Conservation (phyloP, 2,329 filamentous ascomycete species). For the Periconia sp. region DNA sequence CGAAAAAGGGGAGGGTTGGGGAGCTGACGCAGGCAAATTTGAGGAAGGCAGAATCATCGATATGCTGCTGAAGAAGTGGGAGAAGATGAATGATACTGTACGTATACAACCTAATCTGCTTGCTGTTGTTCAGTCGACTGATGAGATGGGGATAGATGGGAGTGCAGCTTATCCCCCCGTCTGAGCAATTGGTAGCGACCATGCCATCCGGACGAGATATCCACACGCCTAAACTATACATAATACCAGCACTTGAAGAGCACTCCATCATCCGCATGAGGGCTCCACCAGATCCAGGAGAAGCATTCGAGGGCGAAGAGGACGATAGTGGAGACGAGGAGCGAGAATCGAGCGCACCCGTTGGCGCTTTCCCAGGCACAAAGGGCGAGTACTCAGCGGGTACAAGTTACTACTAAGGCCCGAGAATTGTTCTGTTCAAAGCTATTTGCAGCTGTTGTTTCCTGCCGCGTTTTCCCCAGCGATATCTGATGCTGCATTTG, state of each 20-base stretch:
- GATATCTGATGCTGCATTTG: too few relatives aligned
- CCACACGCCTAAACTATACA: slow-evolving; percentile 69
- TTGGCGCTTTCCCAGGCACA: slow-evolving; percentile 41
- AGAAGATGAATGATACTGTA: slow-evolving; percentile 89
- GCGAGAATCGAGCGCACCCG: slow-evolving; percentile 24
- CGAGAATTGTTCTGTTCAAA: too few relatives aligned
- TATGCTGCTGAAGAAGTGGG: slow-evolving; percentile 87
- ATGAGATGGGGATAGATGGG: slow-evolving; percentile 62
- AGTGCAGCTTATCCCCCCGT: slow-evolving; percentile 73
- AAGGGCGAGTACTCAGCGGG: slow-evolving; percentile 33
- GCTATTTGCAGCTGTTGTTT: too few relatives aligned
- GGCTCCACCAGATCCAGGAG: slow-evolving; percentile 56
- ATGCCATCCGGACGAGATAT: slow-evolving; percentile 91
- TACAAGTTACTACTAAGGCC: slow-evolving; percentile 34
- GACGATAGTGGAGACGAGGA: slow-evolving; percentile 41
- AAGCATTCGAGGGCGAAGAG: slow-evolving; percentile 41
- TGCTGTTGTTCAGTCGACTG: not conserved
- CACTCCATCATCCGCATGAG: slow-evolving; percentile 63
- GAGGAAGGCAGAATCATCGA: slow-evolving; percentile 86
- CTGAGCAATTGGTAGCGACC: slow-evolving; percentile 69
- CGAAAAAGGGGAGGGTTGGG: slow-evolving; percentile 73
- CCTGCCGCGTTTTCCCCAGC: too few relatives aligned
- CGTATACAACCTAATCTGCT: slow-evolving; percentile 31
- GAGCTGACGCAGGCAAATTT: slow-evolving; percentile 77
- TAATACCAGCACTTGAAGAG: slow-evolving; percentile 65